phyloP scores from a whole-genome alignment of 2,329 filamentous ascomycete genomes.

The Cryphonectria nitschkei region DNA sequence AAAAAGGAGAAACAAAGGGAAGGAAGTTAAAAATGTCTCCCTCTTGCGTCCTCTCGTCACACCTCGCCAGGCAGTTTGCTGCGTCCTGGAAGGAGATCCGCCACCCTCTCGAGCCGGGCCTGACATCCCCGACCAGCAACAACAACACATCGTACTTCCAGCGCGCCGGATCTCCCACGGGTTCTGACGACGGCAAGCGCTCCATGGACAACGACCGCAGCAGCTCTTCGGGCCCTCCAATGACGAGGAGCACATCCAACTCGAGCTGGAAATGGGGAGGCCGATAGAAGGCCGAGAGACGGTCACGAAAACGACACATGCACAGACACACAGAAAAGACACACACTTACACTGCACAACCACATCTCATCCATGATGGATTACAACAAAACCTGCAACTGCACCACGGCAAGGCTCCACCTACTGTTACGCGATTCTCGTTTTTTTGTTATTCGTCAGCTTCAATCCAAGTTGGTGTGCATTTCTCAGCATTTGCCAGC shows the following conservation, averaged over 20 bases:
- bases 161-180: conserved; percentile 41
- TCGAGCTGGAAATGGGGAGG: conserved; percentile 38
- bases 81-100: conserved; percentile 60
- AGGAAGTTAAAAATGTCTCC: conserved; percentile 51
- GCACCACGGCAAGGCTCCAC: neutral
- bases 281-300: conserved; percentile 12
- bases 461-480: neutral
- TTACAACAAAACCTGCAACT: neutral
- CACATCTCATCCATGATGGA: neutral
- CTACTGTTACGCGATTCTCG: neutral
- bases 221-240: conserved; percentile 32
- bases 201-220: conserved; percentile 52
- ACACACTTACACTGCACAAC: no score
- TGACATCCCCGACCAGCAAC: conserved; percentile 34
- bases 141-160: conserved; percentile 38
- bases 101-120: conserved; percentile 37
- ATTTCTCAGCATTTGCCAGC: conserved; percentile 17
- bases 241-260: conserved; percentile 39
- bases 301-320: neutral
- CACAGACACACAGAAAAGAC: neutral
- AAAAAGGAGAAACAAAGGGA: neutral
- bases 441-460: neutral
- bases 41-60: conserved; percentile 64
- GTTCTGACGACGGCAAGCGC: conserved; percentile 42
- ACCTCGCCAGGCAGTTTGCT: conserved; percentile 64